A percentile compares a stretch with the other conserved stretches of the same genome.
These are phyloP conservation scores for Daldinia grandis DNA, from an alignment of 495 filamentous ascomycete species.

Conservation along the genomic window DNA sequence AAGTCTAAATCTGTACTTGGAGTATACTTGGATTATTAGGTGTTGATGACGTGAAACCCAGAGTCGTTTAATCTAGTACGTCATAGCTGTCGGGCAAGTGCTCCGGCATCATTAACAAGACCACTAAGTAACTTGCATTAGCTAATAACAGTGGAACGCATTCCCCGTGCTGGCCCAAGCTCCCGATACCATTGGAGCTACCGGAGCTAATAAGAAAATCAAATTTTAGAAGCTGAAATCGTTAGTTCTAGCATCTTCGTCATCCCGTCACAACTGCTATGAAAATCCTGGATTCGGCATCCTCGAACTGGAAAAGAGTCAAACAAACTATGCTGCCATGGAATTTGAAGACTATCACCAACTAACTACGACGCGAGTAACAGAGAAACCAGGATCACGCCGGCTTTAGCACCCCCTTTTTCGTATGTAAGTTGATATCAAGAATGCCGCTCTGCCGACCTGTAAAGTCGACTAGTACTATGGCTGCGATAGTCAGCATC, in stretches of 20 bases:
- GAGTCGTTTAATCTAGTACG: slow-evolving; percentile 28
- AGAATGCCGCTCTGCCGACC: not conserved
- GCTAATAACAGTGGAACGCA: slow-evolving; percentile 28
- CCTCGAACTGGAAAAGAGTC: slow-evolving; percentile 12
- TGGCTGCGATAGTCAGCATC: not conserved
- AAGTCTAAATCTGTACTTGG: not conserved
- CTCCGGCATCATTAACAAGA: not conserved
- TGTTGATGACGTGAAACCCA: slow-evolving; percentile 34
- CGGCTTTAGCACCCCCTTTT: not conserved
- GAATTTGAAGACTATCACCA: slow-evolving; percentile 8
- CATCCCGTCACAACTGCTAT: slow-evolving; percentile 11
- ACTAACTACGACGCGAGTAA: not conserved
- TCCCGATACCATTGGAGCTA: not conserved
- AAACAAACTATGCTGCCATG: slow-evolving; percentile 3
- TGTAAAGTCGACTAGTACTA: too few relatives aligned
- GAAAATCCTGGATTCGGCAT: slow-evolving; percentile 14
- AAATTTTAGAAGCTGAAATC: slow-evolving; percentile 12
- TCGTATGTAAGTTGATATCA: not conserved
- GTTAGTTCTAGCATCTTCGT: slow-evolving; percentile 17
- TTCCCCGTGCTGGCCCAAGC: slow-evolving; percentile 3
- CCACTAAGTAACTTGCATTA: slow-evolving; percentile 6
- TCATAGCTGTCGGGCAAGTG: slow-evolving; percentile 25
- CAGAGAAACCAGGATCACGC: slow-evolving; percentile 14
- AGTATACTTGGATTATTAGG: slow-evolving; percentile 13
- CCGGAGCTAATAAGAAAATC: not conserved